Conservation (phyloP, 1,284 basidiomycete species). For the Cryptococcus wingfieldii region DNA sequence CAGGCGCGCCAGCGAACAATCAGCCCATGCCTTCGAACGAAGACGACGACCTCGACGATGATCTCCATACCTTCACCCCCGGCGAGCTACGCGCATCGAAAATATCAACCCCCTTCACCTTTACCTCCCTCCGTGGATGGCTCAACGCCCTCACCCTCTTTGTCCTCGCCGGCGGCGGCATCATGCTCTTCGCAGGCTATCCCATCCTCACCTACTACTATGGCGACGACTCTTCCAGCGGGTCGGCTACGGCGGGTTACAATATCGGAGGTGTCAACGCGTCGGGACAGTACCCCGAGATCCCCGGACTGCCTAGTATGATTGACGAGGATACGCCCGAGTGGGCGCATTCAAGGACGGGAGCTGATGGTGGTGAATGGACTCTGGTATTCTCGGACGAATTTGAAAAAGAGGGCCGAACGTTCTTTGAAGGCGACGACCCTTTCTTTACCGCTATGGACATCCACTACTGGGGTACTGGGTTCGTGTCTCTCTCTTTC, state of each 20-base stretch:
- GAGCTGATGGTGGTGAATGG: slow-evolving; percentile 63
- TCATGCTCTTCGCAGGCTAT: slow-evolving; percentile 70
- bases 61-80: slow-evolving; percentile 56
- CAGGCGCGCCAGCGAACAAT: too few species aligned
- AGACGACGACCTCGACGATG: slow-evolving; percentile 53
- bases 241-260: slow-evolving; percentile 46
- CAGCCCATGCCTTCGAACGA: slow-evolving; percentile 11
- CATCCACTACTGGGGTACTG: slow-evolving; percentile 57
- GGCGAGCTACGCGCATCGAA: slow-evolving; percentile 22
- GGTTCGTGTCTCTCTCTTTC: neutral
- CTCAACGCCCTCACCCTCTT: slow-evolving; percentile 56
- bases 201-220: slow-evolving; percentile 61
- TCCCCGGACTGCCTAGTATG: slow-evolving; percentile 58
- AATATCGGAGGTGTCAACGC: slow-evolving; percentile 73
- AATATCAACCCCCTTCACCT: slow-evolving; percentile 48
- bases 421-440: slow-evolving; percentile 53
- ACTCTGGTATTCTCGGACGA: slow-evolving; percentile 80
- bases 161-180: slow-evolving; percentile 49
- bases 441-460: slow-evolving; percentile 53
- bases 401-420: slow-evolving; percentile 66
- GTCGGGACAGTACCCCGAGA: slow-evolving; percentile 61
- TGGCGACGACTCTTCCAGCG: slow-evolving; percentile 11
- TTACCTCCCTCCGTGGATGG: slow-evolving; percentile 44
- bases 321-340: slow-evolving; percentile 67
- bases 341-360: slow-evolving; percentile 57